Conservation (phyloP, 139 green algal genomes). For the Dunaliella sp. region DNA sequence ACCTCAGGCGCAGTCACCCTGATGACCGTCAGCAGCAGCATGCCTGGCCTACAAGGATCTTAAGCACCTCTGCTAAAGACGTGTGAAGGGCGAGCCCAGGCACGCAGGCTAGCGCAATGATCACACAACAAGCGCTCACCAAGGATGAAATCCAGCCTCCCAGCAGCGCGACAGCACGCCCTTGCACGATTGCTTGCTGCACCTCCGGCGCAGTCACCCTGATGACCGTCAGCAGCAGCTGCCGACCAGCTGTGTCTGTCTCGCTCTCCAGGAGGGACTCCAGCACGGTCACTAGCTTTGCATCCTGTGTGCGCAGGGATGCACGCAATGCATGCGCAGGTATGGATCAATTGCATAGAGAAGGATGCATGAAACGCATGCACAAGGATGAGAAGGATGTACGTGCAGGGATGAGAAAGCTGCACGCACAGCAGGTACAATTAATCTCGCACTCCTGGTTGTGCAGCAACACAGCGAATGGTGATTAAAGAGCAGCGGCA, state of each 20-base stretch:
- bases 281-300: background rate
- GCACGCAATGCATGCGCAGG: too few relatives aligned
- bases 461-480: too few relatives aligned
- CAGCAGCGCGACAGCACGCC: background rate
- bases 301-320: background rate
- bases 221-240: slow-evolving; percentile 25
- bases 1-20: slow-evolving; percentile 8
- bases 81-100: too few relatives aligned
- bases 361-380: too few relatives aligned
- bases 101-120: background rate
- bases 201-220: slow-evolving; percentile 8
- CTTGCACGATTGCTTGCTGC: slow-evolving; percentile 21
- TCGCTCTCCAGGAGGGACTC: slow-evolving; percentile 16
- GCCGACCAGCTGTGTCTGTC: slow-evolving; percentile 14
- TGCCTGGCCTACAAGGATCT: too few relatives aligned
- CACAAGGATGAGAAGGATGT: background rate
- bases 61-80: too few relatives aligned
- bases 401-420: background rate
- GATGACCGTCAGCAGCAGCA: slow-evolving; percentile 25
- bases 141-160: background rate
- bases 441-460: background rate
- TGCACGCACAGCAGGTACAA: background rate
- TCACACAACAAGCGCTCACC: background rate
- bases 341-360: too few relatives aligned
- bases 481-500: too few relatives aligned